Evolutionary conservation across 2,329 filamentous ascomycete species (phyloP).

Genomic region (Pyrenochaeta sp.): DNA sequence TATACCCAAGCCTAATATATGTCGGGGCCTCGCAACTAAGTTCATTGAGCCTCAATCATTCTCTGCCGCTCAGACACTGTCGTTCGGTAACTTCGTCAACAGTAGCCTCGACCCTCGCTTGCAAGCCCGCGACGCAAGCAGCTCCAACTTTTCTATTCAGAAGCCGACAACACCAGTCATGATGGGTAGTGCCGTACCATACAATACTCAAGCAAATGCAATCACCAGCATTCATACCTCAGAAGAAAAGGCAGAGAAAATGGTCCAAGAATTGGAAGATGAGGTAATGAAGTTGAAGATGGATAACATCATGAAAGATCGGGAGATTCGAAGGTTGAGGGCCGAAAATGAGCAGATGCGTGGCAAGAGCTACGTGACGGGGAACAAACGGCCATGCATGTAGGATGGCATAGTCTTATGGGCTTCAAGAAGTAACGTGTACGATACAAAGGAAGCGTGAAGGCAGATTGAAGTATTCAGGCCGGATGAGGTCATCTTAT

Average conservation of each 20-base stretch:
- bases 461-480: too few species aligned
- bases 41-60: neutral
- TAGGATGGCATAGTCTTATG: neutral
- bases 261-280: conserved; percentile 4
- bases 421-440: neutral
- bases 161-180: neutral
- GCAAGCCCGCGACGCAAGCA: neutral
- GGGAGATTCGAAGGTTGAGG: conserved; percentile 1
- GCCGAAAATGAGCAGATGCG: neutral
- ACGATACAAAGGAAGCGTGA: neutral
- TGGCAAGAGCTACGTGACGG: neutral
- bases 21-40: neutral
- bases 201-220: neutral
- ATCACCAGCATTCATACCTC: neutral
- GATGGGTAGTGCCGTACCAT: neutral
- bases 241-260: neutral
- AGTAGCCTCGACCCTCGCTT: neutral
- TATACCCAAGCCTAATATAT: neutral
- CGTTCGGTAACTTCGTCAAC: neutral
- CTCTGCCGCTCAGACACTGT: neutral
- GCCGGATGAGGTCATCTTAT: too few species aligned
- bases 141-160: too few species aligned
- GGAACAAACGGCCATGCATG: neutral
- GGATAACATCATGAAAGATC: conserved; percentile 1
- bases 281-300: conserved; percentile 2